Conservation (phyloP, 148 eudicot species). For the Silene uniflora region DNA sequence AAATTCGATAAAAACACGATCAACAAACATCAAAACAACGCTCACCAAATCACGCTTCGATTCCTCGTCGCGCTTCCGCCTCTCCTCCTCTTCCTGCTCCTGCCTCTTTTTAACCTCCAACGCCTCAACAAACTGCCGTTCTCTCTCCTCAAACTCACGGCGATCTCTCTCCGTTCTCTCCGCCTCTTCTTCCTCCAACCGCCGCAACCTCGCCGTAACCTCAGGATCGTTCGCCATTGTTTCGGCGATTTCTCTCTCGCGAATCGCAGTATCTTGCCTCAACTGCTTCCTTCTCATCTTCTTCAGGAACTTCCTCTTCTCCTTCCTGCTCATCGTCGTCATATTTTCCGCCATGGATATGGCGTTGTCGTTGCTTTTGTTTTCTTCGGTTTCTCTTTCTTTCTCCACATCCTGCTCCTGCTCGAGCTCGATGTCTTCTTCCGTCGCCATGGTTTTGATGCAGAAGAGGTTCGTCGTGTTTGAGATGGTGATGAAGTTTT, state of each 20-base stretch:
- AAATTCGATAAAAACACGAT: not conserved
- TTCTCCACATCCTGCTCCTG: not conserved
- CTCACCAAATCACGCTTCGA: conserved; percentile 39
- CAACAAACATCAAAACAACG: not conserved
- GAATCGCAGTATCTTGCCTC: conserved; percentile 62
- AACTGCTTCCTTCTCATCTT: conserved; percentile 76
- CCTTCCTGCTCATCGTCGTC: conserved; percentile 42
- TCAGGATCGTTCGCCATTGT: conserved; percentile 62
- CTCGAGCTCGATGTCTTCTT: conserved; percentile 3
- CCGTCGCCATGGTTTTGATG: conserved; percentile 10
- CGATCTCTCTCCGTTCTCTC: conserved; percentile 65
- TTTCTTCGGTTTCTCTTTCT: conserved; percentile 9
- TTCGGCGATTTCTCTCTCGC: conserved; percentile 51
- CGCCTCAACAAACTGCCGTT: conserved; percentile 47
- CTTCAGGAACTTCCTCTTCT: conserved; percentile 72
- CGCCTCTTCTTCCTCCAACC: conserved; percentile 53
- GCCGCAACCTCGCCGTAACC: conserved; percentile 40
- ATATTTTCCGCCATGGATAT: conserved; percentile 1
- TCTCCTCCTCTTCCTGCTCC: conserved; percentile 33
- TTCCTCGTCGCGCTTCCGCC: conserved; percentile 28
- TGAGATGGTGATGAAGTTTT: too few relatives aligned
- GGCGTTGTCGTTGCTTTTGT: not conserved
- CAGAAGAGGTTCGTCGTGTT: not conserved
- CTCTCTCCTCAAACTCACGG: conserved; percentile 65
- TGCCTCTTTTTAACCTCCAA: conserved; percentile 43